phyloP scores from a whole-genome alignment of 1,139 yeast genomes.

The Debaryomycetaceae sp. region DNA sequence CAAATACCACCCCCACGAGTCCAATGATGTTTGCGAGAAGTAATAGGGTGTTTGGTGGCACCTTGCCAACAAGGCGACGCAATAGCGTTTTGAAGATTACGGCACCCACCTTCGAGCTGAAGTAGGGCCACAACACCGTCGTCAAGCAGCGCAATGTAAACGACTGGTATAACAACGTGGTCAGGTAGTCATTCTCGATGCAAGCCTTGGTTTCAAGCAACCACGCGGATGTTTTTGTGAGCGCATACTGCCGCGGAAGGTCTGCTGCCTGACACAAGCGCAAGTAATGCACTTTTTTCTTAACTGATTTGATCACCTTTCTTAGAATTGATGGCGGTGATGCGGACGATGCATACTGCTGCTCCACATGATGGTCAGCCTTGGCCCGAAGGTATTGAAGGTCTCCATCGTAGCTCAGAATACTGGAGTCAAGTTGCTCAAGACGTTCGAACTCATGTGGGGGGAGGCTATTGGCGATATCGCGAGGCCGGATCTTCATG shows the following conservation, averaged over 20 bases:
- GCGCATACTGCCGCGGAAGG: constrained; percentile 12
- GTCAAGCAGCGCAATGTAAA: constrained; percentile 26
- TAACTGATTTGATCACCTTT: constrained; percentile 10
- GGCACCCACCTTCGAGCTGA: constrained; percentile 32
- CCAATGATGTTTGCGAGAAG: constrained; percentile 33
- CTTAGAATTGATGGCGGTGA: constrained; percentile 10
- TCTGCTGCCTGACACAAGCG: constrained; percentile 9
- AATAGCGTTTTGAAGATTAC: constrained; percentile 16
- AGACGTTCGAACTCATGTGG: constrained; percentile 21
- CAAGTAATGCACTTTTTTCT: constrained; percentile 10
- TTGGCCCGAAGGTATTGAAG: constrained; percentile 8
- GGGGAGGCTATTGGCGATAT: constrained; percentile 31
- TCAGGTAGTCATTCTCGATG: constrained; percentile 32
- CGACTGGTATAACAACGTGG: constrained; percentile 21
- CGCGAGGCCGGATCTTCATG: constrained; percentile 29
- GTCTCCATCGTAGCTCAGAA: constrained; percentile 12
- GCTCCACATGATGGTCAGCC: constrained; percentile 4
- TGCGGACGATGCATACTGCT: constrained; percentile 4
- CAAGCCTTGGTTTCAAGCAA: constrained; percentile 29
- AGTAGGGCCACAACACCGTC: constrained; percentile 39
- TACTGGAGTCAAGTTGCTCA: constrained; percentile 20
- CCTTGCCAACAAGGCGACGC: constrained; percentile 2
- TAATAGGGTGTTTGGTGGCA: constrained; percentile 22
- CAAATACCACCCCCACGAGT: constrained; percentile 27
- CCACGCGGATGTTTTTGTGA: constrained; percentile 13